Conservation (phyloP, 306 rosid species). For the Abrus pulchellus region DNA sequence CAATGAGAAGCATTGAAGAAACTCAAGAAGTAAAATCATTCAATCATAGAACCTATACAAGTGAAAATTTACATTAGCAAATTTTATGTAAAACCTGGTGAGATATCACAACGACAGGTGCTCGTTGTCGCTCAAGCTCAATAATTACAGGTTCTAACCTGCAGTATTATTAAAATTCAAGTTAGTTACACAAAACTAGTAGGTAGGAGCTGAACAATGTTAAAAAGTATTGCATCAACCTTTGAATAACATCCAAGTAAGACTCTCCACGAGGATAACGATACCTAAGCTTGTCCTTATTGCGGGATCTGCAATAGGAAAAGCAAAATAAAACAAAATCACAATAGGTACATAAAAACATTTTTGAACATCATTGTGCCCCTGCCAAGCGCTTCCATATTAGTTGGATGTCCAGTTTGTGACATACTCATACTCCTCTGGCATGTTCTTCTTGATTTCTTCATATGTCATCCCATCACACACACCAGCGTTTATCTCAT, state of each 20-base stretch:
- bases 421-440: conserved; percentile 89
- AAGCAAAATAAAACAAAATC: conserved; percentile 11
- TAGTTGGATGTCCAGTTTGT: conserved; percentile 40
- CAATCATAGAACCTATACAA: conserved; percentile 7
- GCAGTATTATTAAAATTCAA: conserved; percentile 42
- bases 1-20: conserved; percentile 42
- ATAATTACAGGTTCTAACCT: conserved; percentile 99
- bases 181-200: conserved; percentile 20
- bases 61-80: background rate
- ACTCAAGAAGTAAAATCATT: conserved; percentile 27
- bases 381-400: background rate
- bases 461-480: conserved; percentile 99
- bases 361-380: conserved; percentile 35
- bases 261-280: conserved; percentile 99
- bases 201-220: conserved; percentile 26
- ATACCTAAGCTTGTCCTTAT: conserved; percentile 92
- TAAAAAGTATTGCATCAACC: conserved; percentile 61
- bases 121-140: conserved; percentile 96
- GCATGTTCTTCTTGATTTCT: conserved; percentile 96
- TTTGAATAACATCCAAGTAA: conserved; percentile 95
- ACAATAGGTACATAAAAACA: background rate
- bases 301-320: conserved; percentile 70
- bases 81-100: conserved; percentile 74
- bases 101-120: conserved; percentile 95
- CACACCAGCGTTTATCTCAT: conserved; percentile 92